phyloP scores from a whole-genome alignment of 2,329 filamentous ascomycete genomes.

The Xylariaceae sp. region DNA sequence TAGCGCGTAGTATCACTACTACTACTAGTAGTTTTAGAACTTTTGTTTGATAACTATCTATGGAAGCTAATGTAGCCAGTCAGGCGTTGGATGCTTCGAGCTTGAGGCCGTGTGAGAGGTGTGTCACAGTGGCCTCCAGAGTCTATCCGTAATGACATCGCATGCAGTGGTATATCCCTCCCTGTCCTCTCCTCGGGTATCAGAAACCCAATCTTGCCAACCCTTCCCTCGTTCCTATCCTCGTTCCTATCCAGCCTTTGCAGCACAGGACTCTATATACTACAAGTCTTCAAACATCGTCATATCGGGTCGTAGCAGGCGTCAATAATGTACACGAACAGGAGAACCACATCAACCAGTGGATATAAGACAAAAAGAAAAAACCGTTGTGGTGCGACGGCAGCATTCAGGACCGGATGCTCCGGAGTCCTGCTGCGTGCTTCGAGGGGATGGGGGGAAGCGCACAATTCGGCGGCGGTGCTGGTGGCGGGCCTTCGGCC shows the following conservation, averaged over 20 bases:
- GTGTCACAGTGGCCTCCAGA: not conserved
- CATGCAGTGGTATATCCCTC: slow-evolving; percentile 1
- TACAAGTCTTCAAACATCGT: slow-evolving; percentile 5
- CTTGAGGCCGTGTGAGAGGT: too few relatives aligned
- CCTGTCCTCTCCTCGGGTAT: not conserved
- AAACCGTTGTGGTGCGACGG: not conserved
- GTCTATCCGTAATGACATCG: not conserved
- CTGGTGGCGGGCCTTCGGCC: slow-evolving; percentile 42
- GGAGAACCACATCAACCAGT: slow-evolving; percentile 1
- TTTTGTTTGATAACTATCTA: too few relatives aligned
- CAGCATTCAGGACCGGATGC: slow-evolving; percentile 7
- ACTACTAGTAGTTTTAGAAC: too few relatives aligned
- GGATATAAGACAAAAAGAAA: slow-evolving; percentile 1
- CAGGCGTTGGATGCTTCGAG: too few relatives aligned
- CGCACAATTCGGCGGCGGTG: slow-evolving; percentile 47
- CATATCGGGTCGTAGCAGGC: slow-evolving; percentile 14
- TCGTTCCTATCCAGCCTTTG: slow-evolving; percentile 6
- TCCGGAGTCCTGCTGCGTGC: slow-evolving; percentile 4
- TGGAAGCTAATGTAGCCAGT: too few relatives aligned
- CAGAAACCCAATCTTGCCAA: not conserved
- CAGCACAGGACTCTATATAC: slow-evolving; percentile 8
- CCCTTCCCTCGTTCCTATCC: too few relatives aligned
- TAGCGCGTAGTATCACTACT: too few relatives aligned
- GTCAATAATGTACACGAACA: slow-evolving; percentile 16
- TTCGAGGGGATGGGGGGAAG: slow-evolving; percentile 44